Conservation (phyloP, 1,284 basidiomycete species). For the Trametes polyzona region DNA sequence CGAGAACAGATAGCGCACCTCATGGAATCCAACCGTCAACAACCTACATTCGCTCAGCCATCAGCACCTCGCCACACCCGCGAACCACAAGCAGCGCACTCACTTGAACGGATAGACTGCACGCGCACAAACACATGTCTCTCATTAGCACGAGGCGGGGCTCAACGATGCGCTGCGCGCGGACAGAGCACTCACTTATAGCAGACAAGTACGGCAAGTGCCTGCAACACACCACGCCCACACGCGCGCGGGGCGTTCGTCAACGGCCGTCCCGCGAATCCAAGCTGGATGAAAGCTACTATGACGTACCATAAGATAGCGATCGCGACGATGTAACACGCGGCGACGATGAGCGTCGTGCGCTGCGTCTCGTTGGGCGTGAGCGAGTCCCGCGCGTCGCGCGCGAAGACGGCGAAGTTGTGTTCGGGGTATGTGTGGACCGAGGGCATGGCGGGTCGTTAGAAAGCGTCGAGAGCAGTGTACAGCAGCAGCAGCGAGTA, state of each 20-base stretch:
- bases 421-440: slow-evolving; percentile 28
- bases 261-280: neutral
- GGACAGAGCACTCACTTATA: slow-evolving; percentile 60
- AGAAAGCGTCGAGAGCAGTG: slow-evolving; percentile 8
- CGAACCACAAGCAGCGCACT: slow-evolving; percentile 33
- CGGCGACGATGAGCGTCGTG: slow-evolving; percentile 80
- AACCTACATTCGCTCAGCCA: slow-evolving; percentile 44
- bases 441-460: slow-evolving; percentile 27
- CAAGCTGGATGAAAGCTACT: neutral
- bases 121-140: neutral
- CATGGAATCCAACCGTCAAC: slow-evolving; percentile 89
- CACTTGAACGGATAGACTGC: slow-evolving; percentile 93
- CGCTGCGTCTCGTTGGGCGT: slow-evolving; percentile 75
- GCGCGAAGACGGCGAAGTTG: slow-evolving; percentile 38
- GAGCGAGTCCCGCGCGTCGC: slow-evolving; percentile 44
- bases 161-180: slow-evolving; percentile 1
- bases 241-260: neutral
- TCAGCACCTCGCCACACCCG: slow-evolving; percentile 8
- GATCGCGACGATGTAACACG: slow-evolving; percentile 72
- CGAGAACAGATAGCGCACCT: no score
- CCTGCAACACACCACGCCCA: slow-evolving; percentile 44
- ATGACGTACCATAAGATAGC: slow-evolving; percentile 76
- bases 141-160: neutral
- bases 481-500: slow-evolving; percentile 3
- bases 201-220: slow-evolving; percentile 75